phyloP scores from a whole-genome alignment of 257 asterid genomes.

The Przewalskia tangutica region DNA sequence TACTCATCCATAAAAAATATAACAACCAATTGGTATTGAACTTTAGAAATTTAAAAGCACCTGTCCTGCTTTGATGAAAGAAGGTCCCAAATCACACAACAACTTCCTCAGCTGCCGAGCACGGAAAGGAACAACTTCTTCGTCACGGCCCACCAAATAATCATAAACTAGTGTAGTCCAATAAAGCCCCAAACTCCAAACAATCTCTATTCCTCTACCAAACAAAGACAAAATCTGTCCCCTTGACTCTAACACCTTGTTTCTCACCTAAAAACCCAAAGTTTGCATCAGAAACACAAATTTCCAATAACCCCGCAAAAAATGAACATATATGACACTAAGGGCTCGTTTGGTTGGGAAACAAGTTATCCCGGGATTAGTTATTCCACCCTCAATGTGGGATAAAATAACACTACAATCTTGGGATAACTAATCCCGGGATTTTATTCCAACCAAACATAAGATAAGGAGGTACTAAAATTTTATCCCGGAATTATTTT shows the following conservation, averaged over 20 bases:
- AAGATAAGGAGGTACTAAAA: no score
- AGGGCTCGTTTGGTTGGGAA: no score
- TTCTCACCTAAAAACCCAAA: conserved; percentile 51
- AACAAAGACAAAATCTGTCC: conserved; percentile 72
- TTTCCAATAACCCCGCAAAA: conserved; percentile 1
- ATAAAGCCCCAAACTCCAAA: conserved; percentile 88
- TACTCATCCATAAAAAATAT: background rate
- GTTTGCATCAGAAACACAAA: background rate
- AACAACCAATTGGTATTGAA: background rate
- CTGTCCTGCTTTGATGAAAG: conserved; percentile 99
- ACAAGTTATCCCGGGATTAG: no score
- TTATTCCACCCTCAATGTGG: no score
- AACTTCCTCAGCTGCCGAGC: conserved; percentile 92
- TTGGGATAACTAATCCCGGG: no score
- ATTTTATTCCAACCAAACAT: no score
- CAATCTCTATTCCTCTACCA: conserved; percentile 91
- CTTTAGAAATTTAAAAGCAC: conserved; percentile 16
- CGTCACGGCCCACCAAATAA: conserved; percentile 80
- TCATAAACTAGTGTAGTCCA: conserved; percentile 84
- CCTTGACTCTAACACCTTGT: conserved; percentile 83
- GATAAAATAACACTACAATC: no score
- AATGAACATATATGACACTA: background rate
- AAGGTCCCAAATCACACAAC: conserved; percentile 94
- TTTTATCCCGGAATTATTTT: no score
- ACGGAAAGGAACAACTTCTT: conserved; percentile 97